Evolutionary conservation across 208 protist species (phyloP), one percentile per base, ranked within the genome.

Genomic region (Trypanosoma boissoni): DNA sequence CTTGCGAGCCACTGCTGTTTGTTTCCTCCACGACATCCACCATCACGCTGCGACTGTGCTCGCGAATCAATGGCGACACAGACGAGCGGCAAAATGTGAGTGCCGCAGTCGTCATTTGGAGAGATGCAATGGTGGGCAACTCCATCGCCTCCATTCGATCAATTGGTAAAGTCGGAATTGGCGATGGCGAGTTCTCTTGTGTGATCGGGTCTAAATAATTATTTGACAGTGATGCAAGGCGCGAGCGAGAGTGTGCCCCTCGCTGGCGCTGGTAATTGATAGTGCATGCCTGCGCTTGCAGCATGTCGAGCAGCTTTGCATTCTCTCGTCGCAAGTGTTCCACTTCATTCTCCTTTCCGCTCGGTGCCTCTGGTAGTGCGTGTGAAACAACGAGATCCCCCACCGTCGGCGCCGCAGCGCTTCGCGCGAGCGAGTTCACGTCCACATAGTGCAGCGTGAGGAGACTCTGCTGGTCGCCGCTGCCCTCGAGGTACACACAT

Each of bases 381-480:
- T 76, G 55, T 9, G 72, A 78, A 27, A 80, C 68, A 42, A 58
- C 65, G 23, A 79, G 64, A 39, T 86, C 76, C 43, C 67, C 78
- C 27, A 76, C 58, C 29, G 78, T 86, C 23, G 44, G 52, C 44
- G 46, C 61, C 10, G 21, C 51, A 24, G 45, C 52, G 52, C 53
- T 51, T 20, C 78, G 78, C 1, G 82, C 64, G 36, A 90, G 64
- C 28, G 65, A 76, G 53, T 85, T 87, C 20, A 83, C 71, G 54
- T 91, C 83, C 26, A 91, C 74, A 42, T 76, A 91, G 66, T 91
- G 83, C 37, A 87, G 85, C 4, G 72, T 65, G 12, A 91, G 44
- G 10, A 87, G 55, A 54, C 58, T 72, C 46, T 87, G 76, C 43
- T 78, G 68, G 2, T 44, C 39, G 23, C 54, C 42, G 23, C n/a